phyloP scores from a whole-genome alignment of 345 rosid genomes.

The Gynandropsis gynandra region DNA sequence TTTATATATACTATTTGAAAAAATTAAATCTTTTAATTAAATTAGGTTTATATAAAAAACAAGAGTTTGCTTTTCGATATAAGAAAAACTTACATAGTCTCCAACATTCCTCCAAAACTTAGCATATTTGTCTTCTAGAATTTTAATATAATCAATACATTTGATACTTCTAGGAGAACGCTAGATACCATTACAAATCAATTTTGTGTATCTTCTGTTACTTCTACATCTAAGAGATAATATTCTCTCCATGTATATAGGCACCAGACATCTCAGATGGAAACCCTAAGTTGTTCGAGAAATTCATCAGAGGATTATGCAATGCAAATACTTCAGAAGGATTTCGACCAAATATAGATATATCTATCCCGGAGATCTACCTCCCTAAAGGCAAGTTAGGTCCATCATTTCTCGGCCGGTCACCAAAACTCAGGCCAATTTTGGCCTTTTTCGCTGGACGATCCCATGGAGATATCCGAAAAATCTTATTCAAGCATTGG shows the following conservation, averaged over 20 bases:
- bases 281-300: conserved; percentile 32
- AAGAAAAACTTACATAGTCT: too few relatives aligned
- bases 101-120: too few relatives aligned
- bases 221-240: not conserved
- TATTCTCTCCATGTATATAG: conserved; percentile 14
- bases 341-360: conserved; percentile 39
- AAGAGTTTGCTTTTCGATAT: too few relatives aligned
- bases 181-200: too few relatives aligned
- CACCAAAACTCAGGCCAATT: conserved; percentile 27
- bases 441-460: conserved; percentile 45
- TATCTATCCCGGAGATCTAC: conserved; percentile 49
- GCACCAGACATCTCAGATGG: conserved; percentile 41
- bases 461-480: conserved; percentile 37
- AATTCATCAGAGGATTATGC: conserved; percentile 45
- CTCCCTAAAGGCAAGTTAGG: conserved; percentile 33
- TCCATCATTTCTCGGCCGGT: conserved; percentile 22
- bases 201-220: too few relatives aligned
- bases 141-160: too few relatives aligned
- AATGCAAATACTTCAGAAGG: conserved; percentile 51
- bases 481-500: conserved; percentile 37
- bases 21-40: too few relatives aligned
- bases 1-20: too few relatives aligned
- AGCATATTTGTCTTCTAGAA: too few relatives aligned
- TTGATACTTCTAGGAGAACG: too few relatives aligned
- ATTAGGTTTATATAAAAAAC: too few relatives aligned